Evolutionary conservation across 306 rosid species (phyloP).

Genomic region (Prunus dulcis): DNA sequence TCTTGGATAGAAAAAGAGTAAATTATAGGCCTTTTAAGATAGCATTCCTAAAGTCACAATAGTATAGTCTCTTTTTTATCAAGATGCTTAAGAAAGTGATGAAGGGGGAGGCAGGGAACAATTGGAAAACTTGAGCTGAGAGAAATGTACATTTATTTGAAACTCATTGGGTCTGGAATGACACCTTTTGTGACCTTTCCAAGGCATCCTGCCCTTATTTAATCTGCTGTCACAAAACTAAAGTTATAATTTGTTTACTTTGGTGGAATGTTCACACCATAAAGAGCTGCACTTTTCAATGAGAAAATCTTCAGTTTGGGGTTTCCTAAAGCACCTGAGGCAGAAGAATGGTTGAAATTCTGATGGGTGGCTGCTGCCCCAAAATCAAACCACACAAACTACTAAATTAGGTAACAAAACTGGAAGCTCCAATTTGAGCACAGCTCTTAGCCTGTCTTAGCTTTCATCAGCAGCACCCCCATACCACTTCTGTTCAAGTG

Average conservation of each 20-base stretch:
- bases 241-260: constrained; percentile 21
- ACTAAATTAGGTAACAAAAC: not conserved
- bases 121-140: constrained; percentile 28
- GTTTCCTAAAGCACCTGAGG: not conserved
- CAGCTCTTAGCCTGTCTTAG: not conserved
- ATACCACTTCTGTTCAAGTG: too few relatives aligned
- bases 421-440: not conserved
- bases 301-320: not conserved
- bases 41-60: constrained; percentile 28
- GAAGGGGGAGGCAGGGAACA: constrained; percentile 20
- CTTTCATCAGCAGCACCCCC: too few relatives aligned
- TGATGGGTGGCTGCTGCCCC: not conserved
- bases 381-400: not conserved
- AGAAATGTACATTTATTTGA: constrained; percentile 16
- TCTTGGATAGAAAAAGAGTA: constrained; percentile 21
- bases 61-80: constrained; percentile 13
- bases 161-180: constrained; percentile 8
- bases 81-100: constrained; percentile 25
- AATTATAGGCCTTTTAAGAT: constrained; percentile 32
- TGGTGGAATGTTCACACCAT: constrained; percentile 20
- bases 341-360: not conserved
- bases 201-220: not conserved
- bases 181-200: constrained; percentile 10
- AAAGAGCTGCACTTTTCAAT: not conserved
- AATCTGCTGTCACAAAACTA: not conserved